Conservation (phyloP, 345 rosid species). For the Eucalyptus regnans region DNA sequence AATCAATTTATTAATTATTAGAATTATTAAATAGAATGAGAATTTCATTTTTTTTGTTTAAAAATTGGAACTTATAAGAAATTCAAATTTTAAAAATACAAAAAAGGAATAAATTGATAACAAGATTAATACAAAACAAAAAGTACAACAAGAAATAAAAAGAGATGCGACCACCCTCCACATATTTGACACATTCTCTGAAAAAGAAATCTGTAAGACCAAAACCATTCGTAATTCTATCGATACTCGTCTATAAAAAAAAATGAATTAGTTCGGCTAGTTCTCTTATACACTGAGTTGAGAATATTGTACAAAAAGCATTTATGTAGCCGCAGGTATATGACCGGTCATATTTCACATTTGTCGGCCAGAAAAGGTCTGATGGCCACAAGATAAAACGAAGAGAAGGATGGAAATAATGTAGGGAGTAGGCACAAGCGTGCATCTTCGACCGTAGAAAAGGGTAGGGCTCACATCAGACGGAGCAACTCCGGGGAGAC, state of each 20-base stretch:
- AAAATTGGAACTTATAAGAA: no score
- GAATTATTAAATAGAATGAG: no score
- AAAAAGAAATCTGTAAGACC: neutral
- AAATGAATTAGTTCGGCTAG: no score
- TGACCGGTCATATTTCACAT: neutral
- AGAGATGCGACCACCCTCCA: neutral
- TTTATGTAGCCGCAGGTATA: no score
- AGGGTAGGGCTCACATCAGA: no score
- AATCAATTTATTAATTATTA: neutral
- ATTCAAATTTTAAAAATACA: no score
- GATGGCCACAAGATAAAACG: constrained; percentile 26
- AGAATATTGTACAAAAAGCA: neutral
- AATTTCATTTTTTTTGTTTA: no score
- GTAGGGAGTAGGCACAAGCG: constrained; percentile 28
- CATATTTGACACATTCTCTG: neutral
- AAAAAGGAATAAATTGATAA: no score
- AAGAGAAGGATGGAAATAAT: constrained; percentile 1
- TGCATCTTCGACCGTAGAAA: constrained; percentile 21
- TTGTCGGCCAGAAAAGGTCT: constrained; percentile 5
- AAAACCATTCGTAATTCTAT: neutral
- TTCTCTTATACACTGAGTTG: neutral
- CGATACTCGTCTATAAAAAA: no score
- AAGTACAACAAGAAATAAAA: neutral
- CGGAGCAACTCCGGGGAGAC: neutral
- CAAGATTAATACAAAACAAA: no score